Percentiles rank a stretch among this genome's conserved stretches.
Evolutionary conservation across 2,329 filamentous ascomycete species (phyloP).

Genomic region (Xylaria sp.): DNA sequence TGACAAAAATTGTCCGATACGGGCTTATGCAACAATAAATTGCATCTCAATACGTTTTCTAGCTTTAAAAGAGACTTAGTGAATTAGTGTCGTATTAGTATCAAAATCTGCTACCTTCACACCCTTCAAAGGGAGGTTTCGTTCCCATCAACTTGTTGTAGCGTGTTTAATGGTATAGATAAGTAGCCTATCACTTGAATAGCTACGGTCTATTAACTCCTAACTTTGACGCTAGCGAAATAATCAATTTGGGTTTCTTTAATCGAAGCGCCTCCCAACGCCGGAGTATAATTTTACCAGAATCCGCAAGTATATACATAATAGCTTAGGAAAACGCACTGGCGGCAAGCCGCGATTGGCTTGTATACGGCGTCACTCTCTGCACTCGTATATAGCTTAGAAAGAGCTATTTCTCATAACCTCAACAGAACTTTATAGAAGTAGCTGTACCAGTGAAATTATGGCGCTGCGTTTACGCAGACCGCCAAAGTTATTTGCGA

Average conservation of each 20-base stretch:
- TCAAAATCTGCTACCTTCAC: conserved; percentile 30
- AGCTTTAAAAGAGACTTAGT: conserved; percentile 33
- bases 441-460: conserved; percentile 31
- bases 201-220: conserved; percentile 26
- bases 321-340: conserved; percentile 14
- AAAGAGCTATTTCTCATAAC: conserved; percentile 30
- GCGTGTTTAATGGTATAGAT: conserved; percentile 46
- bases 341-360: conserved; percentile 30
- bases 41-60: conserved; percentile 29
- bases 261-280: conserved; percentile 46
- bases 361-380: conserved; percentile 19
- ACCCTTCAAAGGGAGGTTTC: conserved; percentile 1
- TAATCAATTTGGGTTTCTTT: conserved; percentile 40
- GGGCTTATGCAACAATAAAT: conserved; percentile 29
- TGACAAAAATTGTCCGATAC: conserved; percentile 23
- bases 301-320: conserved; percentile 1
- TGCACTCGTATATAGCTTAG: conserved; percentile 28
- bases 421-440: conserved; percentile 36
- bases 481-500: background rate
- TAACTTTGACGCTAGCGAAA: background rate
- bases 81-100: conserved; percentile 36
- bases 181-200: conserved; percentile 46
- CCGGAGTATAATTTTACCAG: conserved; percentile 46
- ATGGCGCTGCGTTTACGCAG: conserved; percentile 11
- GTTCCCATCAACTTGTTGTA: conserved; percentile 33